A percentile compares a stretch with the other conserved stretches of the same genome.
Conservation (phyloP, 345 rosid species). For the Erodium maritimum region DNA sequence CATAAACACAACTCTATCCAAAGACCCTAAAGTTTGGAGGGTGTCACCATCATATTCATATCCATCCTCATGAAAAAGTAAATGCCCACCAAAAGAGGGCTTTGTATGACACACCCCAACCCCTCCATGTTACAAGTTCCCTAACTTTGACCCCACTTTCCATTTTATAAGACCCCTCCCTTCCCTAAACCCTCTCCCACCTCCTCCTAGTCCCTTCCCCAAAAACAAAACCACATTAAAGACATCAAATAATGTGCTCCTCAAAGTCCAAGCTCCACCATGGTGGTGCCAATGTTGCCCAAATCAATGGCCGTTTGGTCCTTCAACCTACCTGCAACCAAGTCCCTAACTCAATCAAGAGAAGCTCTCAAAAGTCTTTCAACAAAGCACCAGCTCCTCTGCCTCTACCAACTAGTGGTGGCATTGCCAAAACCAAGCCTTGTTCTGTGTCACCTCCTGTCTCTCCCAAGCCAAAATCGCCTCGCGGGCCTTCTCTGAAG, state of each 20-base stretch:
- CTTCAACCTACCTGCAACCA: slow-evolving; percentile 51
- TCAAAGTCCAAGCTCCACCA: slow-evolving; percentile 22
- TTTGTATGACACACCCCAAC: background rate
- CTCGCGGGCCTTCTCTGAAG: slow-evolving; percentile 22
- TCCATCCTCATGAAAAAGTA: no score
- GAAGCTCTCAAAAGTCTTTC: slow-evolving; percentile 9
- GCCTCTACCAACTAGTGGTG: slow-evolving; percentile 1
- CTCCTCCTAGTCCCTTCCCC: background rate
- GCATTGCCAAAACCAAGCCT: slow-evolving; percentile 2
- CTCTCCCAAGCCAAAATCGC: slow-evolving; percentile 28
- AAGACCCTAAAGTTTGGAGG: no score
- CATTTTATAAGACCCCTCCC: background rate
- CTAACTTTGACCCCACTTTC: background rate
- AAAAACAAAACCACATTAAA: background rate
- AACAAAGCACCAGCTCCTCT: slow-evolving; percentile 14
- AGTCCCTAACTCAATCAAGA: slow-evolving; percentile 22
- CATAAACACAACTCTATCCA: no score
- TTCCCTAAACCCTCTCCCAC: background rate
- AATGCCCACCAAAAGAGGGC: background rate
- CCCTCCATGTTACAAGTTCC: background rate
- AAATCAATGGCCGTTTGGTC: slow-evolving; percentile 49
- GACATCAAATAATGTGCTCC: slow-evolving; percentile 24
- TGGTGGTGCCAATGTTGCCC: slow-evolving; percentile 14
- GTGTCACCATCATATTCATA: no score
- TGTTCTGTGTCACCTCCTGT: slow-evolving; percentile 13